phyloP scores from a whole-genome alignment of 805 yeast species.

The Saturnispora zaruensis region DNA sequence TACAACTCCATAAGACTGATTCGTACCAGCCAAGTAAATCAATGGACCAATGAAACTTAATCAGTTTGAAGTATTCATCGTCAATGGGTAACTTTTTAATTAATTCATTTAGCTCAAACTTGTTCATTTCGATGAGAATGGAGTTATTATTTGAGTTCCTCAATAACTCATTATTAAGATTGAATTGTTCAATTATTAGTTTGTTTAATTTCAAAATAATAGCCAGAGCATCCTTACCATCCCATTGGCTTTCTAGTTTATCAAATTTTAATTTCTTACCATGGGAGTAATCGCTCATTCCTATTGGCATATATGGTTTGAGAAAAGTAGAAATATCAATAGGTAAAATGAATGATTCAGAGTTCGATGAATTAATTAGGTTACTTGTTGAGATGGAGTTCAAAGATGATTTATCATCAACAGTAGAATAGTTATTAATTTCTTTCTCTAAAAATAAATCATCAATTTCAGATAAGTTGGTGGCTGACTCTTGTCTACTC shows the following conservation, averaged over 20 bases:
- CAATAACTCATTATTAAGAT: constrained; percentile 19
- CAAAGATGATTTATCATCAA: background rate
- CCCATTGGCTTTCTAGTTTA: constrained; percentile 45
- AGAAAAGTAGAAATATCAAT: constrained; percentile 31
- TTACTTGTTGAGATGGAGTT: background rate
- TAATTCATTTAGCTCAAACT: constrained; percentile 23
- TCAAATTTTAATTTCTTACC: constrained; percentile 45
- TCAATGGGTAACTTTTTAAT: constrained; percentile 13
- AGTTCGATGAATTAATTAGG: background rate
- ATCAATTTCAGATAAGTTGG: constrained; percentile 12
- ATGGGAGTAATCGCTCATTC: constrained; percentile 51
- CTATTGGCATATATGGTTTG: constrained; percentile 45
- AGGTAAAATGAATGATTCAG: constrained; percentile 1
- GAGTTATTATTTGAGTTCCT: constrained; percentile 3
- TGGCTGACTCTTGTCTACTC: constrained; percentile 12
- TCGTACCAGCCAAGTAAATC: constrained; percentile 70
- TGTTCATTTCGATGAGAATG: constrained; percentile 35
- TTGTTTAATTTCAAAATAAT: constrained; percentile 6
- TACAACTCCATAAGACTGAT: constrained; percentile 52
- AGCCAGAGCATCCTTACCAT: constrained; percentile 39
- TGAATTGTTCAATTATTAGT: constrained; percentile 3
- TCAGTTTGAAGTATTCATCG: constrained; percentile 38
- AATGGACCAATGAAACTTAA: constrained; percentile 55
- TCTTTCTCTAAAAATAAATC: constrained; percentile 7
- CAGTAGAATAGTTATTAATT: constrained; percentile 4